Percentiles rank a stretch among this genome's conserved stretches.
Conservation (phyloP, 495 filamentous ascomycete species). For the Podospora pseudopauciseta region DNA sequence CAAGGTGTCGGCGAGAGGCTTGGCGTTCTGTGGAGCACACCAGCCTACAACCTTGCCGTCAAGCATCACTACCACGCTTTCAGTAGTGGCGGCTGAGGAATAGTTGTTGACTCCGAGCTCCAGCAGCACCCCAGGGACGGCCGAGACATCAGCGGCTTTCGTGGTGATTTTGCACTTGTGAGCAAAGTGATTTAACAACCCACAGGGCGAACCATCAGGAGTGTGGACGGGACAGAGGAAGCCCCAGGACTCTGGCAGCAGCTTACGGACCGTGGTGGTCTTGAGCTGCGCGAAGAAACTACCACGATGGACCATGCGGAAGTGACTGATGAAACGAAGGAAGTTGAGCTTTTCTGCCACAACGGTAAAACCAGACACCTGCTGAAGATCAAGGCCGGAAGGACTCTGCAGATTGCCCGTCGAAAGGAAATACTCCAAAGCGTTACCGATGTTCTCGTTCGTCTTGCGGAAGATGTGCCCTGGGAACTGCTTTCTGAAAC, state of each 20-base stretch:
- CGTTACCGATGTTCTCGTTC: constrained; percentile 82
- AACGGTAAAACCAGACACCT: constrained; percentile 89
- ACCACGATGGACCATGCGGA: constrained; percentile 98
- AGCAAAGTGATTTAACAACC: constrained; percentile 88
- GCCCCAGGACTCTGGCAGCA: constrained; percentile 94
- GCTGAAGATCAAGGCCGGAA: constrained; percentile 89
- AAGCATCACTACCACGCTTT: constrained; percentile 82
- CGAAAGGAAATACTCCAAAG: constrained; percentile 90
- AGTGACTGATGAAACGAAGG: constrained; percentile 96
- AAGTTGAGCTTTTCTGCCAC: constrained; percentile 99
- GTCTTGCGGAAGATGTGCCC: constrained; percentile 69
- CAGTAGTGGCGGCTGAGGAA: constrained; percentile 68
- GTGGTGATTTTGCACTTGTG: constrained; percentile 93
- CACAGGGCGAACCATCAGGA: constrained; percentile 91
- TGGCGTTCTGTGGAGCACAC: constrained; percentile 78
- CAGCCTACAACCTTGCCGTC: constrained; percentile 88
- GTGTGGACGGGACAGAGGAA: constrained; percentile 98
- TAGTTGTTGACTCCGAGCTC: constrained; percentile 72
- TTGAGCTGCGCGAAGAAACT: constrained; percentile 98
- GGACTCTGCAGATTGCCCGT: constrained; percentile 91
- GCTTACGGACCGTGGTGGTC: constrained; percentile 91
- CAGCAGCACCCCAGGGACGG: constrained; percentile 64
- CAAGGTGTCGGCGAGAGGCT: constrained; percentile 73
- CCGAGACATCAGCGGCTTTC: constrained; percentile 61
- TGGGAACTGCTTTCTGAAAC: constrained; percentile 75